A percentile compares a stretch with the other conserved stretches of the same genome.
Evolutionary conservation across 2,329 filamentous ascomycete species (phyloP).

Genomic region (Xylaria sp.): DNA sequence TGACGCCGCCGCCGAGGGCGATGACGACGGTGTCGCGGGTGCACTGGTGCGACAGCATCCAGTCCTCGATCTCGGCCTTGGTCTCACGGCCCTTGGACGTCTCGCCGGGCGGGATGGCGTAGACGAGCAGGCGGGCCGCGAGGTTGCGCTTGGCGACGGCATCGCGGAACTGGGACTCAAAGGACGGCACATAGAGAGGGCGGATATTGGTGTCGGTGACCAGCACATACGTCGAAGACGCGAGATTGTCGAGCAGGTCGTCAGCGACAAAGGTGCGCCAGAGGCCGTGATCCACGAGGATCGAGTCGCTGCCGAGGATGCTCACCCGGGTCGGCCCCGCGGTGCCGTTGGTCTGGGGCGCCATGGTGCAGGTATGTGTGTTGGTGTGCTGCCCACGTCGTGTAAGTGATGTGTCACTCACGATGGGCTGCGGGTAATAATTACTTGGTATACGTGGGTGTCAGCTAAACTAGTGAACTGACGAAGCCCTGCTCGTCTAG

Average conservation of each 20-base stretch:
- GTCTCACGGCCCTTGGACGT: slow-evolving; percentile 92
- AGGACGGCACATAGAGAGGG: slow-evolving; percentile 81
- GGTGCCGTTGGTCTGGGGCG: slow-evolving; percentile 32
- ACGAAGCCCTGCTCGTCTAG: slow-evolving; percentile 11
- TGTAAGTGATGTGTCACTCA: slow-evolving; percentile 4
- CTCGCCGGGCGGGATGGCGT: slow-evolving; percentile 90
- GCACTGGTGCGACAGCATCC: slow-evolving; percentile 92
- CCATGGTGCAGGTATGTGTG: slow-evolving; percentile 31
- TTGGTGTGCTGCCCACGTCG: too few relatives aligned
- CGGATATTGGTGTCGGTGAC: slow-evolving; percentile 96
- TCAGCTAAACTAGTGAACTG: neutral
- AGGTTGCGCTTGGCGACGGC: slow-evolving; percentile 55
- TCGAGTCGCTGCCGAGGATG: slow-evolving; percentile 89
- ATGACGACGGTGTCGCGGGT: slow-evolving; percentile 95
- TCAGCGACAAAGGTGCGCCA: slow-evolving; percentile 84
- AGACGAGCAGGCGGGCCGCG: slow-evolving; percentile 79
- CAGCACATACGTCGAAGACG: slow-evolving; percentile 92
- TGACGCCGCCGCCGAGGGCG: slow-evolving; percentile 93
- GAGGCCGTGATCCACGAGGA: slow-evolving; percentile 90
- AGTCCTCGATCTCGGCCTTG: slow-evolving; percentile 96
- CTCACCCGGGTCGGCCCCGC: slow-evolving; percentile 69
- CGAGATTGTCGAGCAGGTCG: slow-evolving; percentile 81
- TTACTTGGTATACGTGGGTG: too few relatives aligned
- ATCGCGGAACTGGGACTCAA: slow-evolving; percentile 73
- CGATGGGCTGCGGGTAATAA: neutral